Conservation (phyloP, 2,329 filamentous ascomycete species). For the Diplodia sapinea region DNA sequence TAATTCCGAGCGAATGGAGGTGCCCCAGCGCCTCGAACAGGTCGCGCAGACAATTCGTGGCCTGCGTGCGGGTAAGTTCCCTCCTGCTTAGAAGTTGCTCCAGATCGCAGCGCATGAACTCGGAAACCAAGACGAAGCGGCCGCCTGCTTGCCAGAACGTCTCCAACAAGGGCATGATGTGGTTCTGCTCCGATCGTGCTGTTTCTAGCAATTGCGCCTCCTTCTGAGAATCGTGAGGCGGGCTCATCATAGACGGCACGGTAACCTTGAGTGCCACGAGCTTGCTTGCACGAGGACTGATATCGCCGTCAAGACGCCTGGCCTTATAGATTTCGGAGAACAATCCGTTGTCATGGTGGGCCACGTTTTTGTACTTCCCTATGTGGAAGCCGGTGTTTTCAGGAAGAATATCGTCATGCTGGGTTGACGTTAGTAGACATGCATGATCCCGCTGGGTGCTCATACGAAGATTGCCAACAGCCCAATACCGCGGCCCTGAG, state of each 20-base stretch:
- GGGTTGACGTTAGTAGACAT: conserved; percentile 1
- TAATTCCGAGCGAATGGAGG: conserved; percentile 76
- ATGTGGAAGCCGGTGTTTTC: conserved; percentile 39
- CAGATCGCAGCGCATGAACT: conserved; percentile 78
- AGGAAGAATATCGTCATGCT: conserved; percentile 4
- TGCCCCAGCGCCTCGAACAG: conserved; percentile 73
- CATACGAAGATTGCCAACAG: not conserved
- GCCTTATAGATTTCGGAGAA: conserved; percentile 85
- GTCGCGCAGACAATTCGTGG: conserved; percentile 64
- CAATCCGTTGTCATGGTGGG: conserved; percentile 68
- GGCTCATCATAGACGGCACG: conserved; percentile 70
- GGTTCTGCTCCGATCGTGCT: conserved; percentile 58
- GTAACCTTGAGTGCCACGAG: conserved; percentile 85
- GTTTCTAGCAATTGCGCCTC: conserved; percentile 76
- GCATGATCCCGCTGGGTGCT: not conserved
- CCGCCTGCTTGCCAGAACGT: conserved; percentile 73
- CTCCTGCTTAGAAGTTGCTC: conserved; percentile 65
- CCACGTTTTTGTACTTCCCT: conserved; percentile 62
- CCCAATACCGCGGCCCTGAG: not conserved
- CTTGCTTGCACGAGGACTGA: conserved; percentile 35
- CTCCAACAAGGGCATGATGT: conserved; percentile 71
- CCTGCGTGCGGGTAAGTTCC: conserved; percentile 49
- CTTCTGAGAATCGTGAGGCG: conserved; percentile 81
- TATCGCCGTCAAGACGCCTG: conserved; percentile 47
- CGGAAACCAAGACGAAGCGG: conserved; percentile 80